Evolutionary conservation across 768 basidiomycete species (phyloP).

Genomic region (Tricholoma sp.): DNA sequence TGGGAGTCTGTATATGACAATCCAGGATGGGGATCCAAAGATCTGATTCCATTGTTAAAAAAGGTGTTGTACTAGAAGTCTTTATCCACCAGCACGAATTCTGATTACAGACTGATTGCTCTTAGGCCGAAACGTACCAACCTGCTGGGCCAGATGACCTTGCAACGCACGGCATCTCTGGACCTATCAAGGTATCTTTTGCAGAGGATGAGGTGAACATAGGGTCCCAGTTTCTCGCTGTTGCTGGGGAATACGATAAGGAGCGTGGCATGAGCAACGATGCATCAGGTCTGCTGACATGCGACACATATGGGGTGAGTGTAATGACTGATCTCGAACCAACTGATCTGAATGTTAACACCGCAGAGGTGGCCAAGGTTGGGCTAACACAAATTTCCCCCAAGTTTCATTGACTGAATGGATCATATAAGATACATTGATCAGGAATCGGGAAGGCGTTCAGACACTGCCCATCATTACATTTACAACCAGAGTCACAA

Average conservation of each 20-base stretch:
- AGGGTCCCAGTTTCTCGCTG: slow-evolving; percentile 40
- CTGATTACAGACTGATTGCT: neutral
- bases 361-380: slow-evolving; percentile 52
- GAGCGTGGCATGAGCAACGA: slow-evolving; percentile 40
- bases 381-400: neutral
- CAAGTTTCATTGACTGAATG: neutral
- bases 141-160: slow-evolving; percentile 11
- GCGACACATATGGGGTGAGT: slow-evolving; percentile 46
- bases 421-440: slow-evolving; percentile 47
- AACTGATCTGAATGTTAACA: neutral
- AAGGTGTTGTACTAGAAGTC: slow-evolving; percentile 33
- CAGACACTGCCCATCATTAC: slow-evolving; percentile 49
- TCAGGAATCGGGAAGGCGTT: slow-evolving; percentile 44
- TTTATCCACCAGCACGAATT: neutral
- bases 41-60: slow-evolving; percentile 51
- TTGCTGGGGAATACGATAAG: slow-evolving; percentile 44
- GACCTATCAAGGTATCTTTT: slow-evolving; percentile 47
- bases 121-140: slow-evolving; percentile 39
- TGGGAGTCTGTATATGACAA: slow-evolving; percentile 51
- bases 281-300: slow-evolving; percentile 38
- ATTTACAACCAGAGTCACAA: slow-evolving; percentile 43
- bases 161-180: slow-evolving; percentile 41
- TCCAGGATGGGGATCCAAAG: slow-evolving; percentile 55
- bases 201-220: slow-evolving; percentile 34
- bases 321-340: neutral